A percentile compares a stretch with the other conserved stretches of the same genome.
Evolutionary conservation across 805 yeast species (phyloP).

Genomic region (Candida oleophila): DNA sequence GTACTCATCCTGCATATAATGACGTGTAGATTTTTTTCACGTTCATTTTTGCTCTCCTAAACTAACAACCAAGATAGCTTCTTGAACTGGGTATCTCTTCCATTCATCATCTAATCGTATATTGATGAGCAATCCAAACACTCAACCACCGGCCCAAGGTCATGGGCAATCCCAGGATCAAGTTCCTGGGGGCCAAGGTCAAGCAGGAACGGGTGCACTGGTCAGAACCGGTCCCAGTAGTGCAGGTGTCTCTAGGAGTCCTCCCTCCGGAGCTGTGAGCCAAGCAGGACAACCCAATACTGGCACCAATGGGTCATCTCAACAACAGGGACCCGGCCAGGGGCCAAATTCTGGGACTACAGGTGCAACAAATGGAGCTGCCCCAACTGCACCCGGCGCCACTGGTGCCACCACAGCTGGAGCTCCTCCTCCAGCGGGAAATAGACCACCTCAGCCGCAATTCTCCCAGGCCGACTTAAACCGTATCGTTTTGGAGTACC

Average conservation of each 20-base stretch:
- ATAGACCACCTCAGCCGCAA: conserved; percentile 36
- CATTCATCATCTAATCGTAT: not conserved
- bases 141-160: not conserved
- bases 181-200: not conserved
- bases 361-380: not conserved
- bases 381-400: not conserved
- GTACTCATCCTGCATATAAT: no score
- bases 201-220: no score
- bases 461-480: conserved; percentile 86
- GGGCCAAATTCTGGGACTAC: not conserved
- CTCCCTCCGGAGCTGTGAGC: not conserved
- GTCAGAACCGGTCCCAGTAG: not conserved
- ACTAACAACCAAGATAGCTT: not conserved
- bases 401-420: not conserved
- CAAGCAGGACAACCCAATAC: not conserved
- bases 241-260: not conserved
- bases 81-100: no score
- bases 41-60: not conserved
- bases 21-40: no score
- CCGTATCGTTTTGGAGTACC: conserved; percentile 86
- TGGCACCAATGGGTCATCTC: not conserved
- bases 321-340: not conserved
- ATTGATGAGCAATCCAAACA: conserved; percentile 1
- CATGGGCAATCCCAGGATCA: not conserved
- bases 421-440: conserved; percentile 1